A percentile compares a stretch with the other conserved stretches of the same genome.
These are phyloP conservation scores for Fusarium irregulare DNA, from an alignment of 2,329 filamentous ascomycete genomes.

Conservation along the genomic window DNA sequence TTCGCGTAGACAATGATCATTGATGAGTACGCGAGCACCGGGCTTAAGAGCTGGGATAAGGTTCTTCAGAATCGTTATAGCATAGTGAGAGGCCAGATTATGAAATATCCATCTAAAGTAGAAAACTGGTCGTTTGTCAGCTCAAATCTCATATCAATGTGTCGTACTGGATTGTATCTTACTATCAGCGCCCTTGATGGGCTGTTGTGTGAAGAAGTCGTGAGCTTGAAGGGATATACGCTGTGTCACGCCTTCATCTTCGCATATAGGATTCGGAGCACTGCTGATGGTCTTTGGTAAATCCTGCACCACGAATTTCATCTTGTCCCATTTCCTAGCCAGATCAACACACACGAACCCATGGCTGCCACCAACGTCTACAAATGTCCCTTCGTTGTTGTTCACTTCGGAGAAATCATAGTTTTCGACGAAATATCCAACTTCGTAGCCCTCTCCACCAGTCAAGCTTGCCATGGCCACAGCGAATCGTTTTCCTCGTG, in stretches of 20 bases:
- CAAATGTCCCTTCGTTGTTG: slow-evolving; percentile 59
- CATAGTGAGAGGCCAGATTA: slow-evolving; percentile 68
- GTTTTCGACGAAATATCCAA: slow-evolving; percentile 63
- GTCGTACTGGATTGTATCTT: slow-evolving; percentile 17
- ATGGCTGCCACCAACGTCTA: slow-evolving; percentile 69
- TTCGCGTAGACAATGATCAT: slow-evolving; percentile 58
- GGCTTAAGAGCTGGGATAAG: slow-evolving; percentile 67
- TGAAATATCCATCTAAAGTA: slow-evolving; percentile 71
- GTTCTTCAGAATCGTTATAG: slow-evolving; percentile 60
- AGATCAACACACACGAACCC: slow-evolving; percentile 68
- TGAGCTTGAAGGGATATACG: slow-evolving; percentile 61
- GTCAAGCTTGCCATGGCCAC: slow-evolving; percentile 66
- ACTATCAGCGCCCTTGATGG: slow-evolving; percentile 64
- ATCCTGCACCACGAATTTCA: slow-evolving; percentile 68
- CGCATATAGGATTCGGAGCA: slow-evolving; percentile 57
- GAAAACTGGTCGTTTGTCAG: slow-evolving; percentile 49
- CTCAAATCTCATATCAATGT: background rate
- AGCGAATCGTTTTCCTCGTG: slow-evolving; percentile 63
- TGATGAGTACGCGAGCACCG: slow-evolving; percentile 61
- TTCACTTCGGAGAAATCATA: slow-evolving; percentile 65
- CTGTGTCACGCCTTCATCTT: slow-evolving; percentile 52
- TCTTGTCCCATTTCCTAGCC: slow-evolving; percentile 60
- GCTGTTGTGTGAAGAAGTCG: slow-evolving; percentile 69
- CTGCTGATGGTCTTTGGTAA: slow-evolving; percentile 60
- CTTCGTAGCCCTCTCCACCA: slow-evolving; percentile 66